Base-by-base conservation (phyloP, 371 early-diverging fungal species). In the Mortierella sp. region DNA sequence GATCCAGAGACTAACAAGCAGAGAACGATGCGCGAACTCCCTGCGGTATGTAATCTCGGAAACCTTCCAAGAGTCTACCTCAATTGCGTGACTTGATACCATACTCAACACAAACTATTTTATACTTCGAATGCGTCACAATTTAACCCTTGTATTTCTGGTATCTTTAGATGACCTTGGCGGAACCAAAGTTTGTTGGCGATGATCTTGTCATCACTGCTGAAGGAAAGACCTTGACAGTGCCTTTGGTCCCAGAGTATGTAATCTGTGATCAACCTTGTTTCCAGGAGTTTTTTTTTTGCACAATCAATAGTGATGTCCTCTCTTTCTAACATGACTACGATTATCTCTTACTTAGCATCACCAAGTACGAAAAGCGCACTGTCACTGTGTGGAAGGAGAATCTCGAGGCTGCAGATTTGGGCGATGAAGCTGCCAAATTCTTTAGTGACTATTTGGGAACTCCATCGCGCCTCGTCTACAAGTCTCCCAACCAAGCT, bases 21-120 rank as follows among this genome's bases (percentile, higher is more conserved):
- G 59, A 45, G 79, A 57, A 78, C 79, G 40, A 78, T 78, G 79
- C 79, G 79, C 7, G 79, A 78, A 26, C 70, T 78, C 17, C 62
- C 79, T 26, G 10, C 45, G 10, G 79, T 78, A 66, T 49, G 70
- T 42, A 19, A 12, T 53, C 32, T 29, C 37, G 9, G 43, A 13
- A 13, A 12, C 43, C 43, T 15, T 13, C n/a, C n/a, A n/a, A n/a
- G n/a, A n/a, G n/a, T n/a, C n/a, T n/a, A n/a, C n/a, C n/a, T n/a
- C n/a, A n/a, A n/a, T n/a, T n/a, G n/a, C n/a, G n/a, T n/a, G n/a
- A n/a, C n/a, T n/a, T n/a, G n/a, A n/a, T n/a, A n/a, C n/a, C n/a
- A n/a, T n/a, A n/a, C n/a, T n/a, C n/a, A n/a, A n/a, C n/a, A n/a
- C n/a, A n/a, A n/a, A n/a, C n/a, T n/a, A n/a, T n/a, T n/a, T n/a